Evolutionary conservation across 2,329 filamentous ascomycete genomes (phyloP), one percentile per base, ranked within the genome.

Genomic region (Venturia oleaginea): DNA sequence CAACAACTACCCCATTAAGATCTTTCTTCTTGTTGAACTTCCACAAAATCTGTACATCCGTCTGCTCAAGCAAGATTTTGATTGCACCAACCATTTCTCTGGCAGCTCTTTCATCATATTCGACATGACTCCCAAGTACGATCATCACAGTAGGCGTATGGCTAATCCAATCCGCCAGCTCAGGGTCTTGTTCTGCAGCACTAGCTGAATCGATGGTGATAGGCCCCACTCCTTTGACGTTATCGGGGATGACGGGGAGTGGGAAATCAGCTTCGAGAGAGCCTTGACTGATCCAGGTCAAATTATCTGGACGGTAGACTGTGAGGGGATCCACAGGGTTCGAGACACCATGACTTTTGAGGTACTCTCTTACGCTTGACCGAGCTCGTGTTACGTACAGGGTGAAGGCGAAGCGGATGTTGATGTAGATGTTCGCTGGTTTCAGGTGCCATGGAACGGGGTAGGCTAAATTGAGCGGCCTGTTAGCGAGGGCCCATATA

Each of bases 391-490:
- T 67, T 17, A 65, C 67, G 32, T 69, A 13, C 27, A 71, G 61
- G 13, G 66, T 48, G 22, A 66, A 66, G 2, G 70, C 59, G 10
- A 73, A 63, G 15, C 71, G 69, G 0, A 79, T 61, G 8, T 74
- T 68, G 61, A 77, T 73, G 63, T 72, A 74, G 1, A 79, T 71
- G 63, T 83, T 83, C 17, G 76, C 65, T 0, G 76, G 76, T 15
- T 80, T 72, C 1, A 76, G 68, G 55, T 73, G 71, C 73, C 71
- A 77, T 1, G 80, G 80, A 0, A 83, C 71, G 3, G 80, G 81
- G 64, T 77, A 83, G 0, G 75, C 51, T 57, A 4, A 19, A 10
- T 54, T 32, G 2, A 11, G 68, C 37, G 77, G 15, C 30, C 4
- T 32, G 30, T 57, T 10, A 57, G 51, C 34, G 30, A 3, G n/a